Base-by-base conservation (phyloP, 768 basidiomycete species). In the Mrakia blollopis region DNA sequence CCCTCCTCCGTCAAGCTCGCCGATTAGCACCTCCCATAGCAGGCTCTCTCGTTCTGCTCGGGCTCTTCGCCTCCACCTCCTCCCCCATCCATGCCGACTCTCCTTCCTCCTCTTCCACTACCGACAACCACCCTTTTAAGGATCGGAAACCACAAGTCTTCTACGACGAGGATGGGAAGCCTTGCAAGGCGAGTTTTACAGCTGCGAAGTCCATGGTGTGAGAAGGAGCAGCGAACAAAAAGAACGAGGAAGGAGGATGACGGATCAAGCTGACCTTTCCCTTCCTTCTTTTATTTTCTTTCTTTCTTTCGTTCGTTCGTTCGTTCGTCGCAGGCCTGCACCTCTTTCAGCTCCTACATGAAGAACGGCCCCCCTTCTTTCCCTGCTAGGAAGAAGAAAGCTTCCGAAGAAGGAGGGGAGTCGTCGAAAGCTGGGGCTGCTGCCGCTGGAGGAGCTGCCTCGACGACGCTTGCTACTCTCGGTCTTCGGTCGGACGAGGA, bases 81-180 rank as follows among this genome's bases (percentile, higher is more conserved):
- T 35, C 50, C 4, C 72, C 60, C 50, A 25, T 72, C 47, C 50
- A 57, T 39, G 72, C 72, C 72, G 72, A 72, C 52, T 50, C 52
- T 50, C 50, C 52, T n/a, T 14, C 39, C 37, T 37, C 47, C 68
- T 18, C 47, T 30, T 50, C 39, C 13, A 14, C 44, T 44, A 14
- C 68, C 39, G 68, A 35, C 16, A 35, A 60, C 8, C 52, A 72
- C 52, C 72, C 60, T 50, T 39, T 57, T 25, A 72, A 72, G 39
- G 32, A 54, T 25, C n/a, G 30, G 44, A 74, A 74, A 32, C 32
- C 54, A 1, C 21, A 39, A 13, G 73, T 74, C 23, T 72, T 77
- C 37, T 39, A 67, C 37, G 76, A 77, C 30, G 76, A 72, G 52
- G 71, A 77, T 57, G 76, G 76, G 35, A 67, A 77, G 37, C 76